Conservation (phyloP, 805 yeast genomes). For the Trichomonascus vanleenenianus region DNA sequence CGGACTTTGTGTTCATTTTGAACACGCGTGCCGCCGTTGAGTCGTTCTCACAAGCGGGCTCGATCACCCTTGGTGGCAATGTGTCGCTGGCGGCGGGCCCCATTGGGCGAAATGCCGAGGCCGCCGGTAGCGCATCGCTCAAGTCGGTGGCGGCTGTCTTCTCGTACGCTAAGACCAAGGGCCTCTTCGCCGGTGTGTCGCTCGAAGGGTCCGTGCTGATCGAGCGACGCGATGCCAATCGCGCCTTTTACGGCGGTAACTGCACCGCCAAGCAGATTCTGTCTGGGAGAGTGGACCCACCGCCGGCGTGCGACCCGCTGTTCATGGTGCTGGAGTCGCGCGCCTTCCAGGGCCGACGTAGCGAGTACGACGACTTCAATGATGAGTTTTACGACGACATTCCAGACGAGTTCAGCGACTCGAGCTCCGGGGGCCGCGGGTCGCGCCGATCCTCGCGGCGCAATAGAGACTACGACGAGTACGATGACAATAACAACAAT, state of each 20-base stretch:
- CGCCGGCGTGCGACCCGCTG: conserved; percentile 82
- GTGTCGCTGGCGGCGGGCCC: conserved; percentile 97
- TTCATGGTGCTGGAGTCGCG: conserved; percentile 80
- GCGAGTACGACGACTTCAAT: conserved; percentile 38
- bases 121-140: conserved; percentile 88
- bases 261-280: conserved; percentile 85
- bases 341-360: conserved; percentile 46
- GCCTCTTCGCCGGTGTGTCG: conserved; percentile 95
- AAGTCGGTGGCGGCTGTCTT: conserved; percentile 85
- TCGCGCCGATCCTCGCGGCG: conserved; percentile 3
- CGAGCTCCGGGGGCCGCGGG: conserved; percentile 28
- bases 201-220: conserved; percentile 92
- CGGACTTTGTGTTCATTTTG: conserved; percentile 90
- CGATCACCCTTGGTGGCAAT: conserved; percentile 91
- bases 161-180: conserved; percentile 91
- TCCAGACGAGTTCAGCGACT: conserved; percentile 58
- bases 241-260: conserved; percentile 84
- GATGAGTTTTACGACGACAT: conserved; percentile 71
- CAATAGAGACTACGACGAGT: conserved; percentile 12
- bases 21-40: conserved; percentile 85
- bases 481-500: conserved; percentile 21
- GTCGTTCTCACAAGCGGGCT: conserved; percentile 88
- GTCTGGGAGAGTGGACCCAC: conserved; percentile 84
- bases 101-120: conserved; percentile 94
- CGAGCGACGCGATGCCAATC: conserved; percentile 96